Evolutionary conservation across 352 stramenopile species (phyloP), one percentile per base, ranked within the genome.

Genomic region (Phytophthora idaei): DNA sequence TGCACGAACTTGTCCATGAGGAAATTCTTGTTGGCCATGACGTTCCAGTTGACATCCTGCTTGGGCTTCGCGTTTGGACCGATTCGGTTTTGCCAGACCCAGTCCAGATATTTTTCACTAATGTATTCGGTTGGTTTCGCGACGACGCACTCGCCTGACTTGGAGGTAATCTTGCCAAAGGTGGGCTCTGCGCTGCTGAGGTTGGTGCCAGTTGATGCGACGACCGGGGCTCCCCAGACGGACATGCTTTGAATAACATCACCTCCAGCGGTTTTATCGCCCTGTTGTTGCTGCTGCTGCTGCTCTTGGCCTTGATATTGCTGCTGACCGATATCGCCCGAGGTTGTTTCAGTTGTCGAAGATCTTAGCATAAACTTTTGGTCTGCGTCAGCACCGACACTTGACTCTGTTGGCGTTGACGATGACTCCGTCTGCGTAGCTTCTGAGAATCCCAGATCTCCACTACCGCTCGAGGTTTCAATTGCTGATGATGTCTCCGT

Each of bases 11-110:
- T 41, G 21, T 67, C 64, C 64, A 71, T 71, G 42, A 71, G 5
- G 4, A 25, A 71, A 39, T 71, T 71, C 36, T 67, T 67, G 50
- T 67, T 71, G 28, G 29, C 57, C 64, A 71, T 62, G 12, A 71
- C 44, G 12, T 62, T 71, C 64, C 57, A 71, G 29, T 71, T 71
- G 15, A 21, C 17, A 21, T 21, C 17, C 17, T 21, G 28, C 28
- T 14, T 54, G 42, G 6, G 42, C 44, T 50, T 48, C 2, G 42
- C 57, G 25, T 57, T 61, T 3, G 64, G 57, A 1, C 64, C 64
- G 28, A 71, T 67, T 12, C 64, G 57, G 27, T 62, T 10, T n/a
- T 71, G 17, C 57, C 64, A 71, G 8, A 71, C 36, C 64, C 50
- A 71, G 15, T 62, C 57, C 34, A 71, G 27, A n/a, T 71, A 57